Conservation (phyloP, 2,329 filamentous ascomycete genomes). For the Diaporthe sp. region DNA sequence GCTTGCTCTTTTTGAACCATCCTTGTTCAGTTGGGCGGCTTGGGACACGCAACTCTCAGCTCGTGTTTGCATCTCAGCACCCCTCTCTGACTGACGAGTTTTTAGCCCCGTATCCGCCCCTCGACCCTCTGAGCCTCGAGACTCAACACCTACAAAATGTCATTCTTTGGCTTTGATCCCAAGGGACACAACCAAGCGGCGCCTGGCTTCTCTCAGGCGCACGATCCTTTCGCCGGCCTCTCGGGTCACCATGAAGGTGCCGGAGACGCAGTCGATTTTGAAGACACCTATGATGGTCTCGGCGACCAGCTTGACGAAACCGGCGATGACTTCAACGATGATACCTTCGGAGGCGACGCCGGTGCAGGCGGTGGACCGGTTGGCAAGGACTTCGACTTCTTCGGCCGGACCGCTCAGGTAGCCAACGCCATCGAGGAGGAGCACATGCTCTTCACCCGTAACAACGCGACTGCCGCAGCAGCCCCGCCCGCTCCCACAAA, state of each 20-base stretch:
- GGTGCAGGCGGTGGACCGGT: conserved; percentile 61
- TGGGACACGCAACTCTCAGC: not conserved
- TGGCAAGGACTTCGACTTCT: conserved; percentile 97
- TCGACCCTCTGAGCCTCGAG: conserved; percentile 2
- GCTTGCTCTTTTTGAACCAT: not conserved
- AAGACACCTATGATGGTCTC: conserved; percentile 96
- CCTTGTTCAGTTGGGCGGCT: not conserved
- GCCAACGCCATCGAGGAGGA: conserved; percentile 90
- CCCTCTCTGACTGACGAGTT: not conserved
- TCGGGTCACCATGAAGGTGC: conserved; percentile 71
- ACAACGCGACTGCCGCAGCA: conserved; percentile 68
- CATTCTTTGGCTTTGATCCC: conserved; percentile 91
- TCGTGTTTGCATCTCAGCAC: not conserved
- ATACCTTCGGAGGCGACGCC: conserved; percentile 78
- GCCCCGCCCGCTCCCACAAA: conserved; percentile 44
- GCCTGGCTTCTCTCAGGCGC: conserved; percentile 83
- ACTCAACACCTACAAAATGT: conserved; percentile 66
- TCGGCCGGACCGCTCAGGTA: conserved; percentile 89
- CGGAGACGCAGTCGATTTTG: conserved; percentile 78
- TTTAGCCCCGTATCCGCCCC: not conserved
- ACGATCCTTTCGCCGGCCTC: conserved; percentile 90
- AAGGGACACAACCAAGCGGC: conserved; percentile 74
- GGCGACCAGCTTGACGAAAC: conserved; percentile 91
- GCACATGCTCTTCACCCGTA: conserved; percentile 83
- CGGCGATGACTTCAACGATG: conserved; percentile 95